Conservation (phyloP, 768 basidiomycete genomes). For the Psilocybe cyanescens region DNA sequence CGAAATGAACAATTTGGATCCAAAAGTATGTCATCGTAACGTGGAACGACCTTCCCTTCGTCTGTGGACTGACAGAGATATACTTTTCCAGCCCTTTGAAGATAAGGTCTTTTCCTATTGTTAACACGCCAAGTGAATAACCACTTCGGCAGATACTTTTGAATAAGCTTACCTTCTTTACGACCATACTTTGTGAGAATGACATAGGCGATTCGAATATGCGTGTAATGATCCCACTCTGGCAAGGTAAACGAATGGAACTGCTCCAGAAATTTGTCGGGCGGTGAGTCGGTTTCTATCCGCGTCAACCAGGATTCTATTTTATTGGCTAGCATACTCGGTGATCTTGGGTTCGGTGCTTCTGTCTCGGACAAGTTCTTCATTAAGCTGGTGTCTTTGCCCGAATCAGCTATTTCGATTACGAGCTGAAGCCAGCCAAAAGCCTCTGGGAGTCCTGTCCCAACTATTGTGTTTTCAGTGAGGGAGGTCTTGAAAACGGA, state of each 20-base stretch:
- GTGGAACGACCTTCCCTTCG: slow-evolving; percentile 42
- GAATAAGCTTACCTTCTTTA: slow-evolving; percentile 36
- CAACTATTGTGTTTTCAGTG: slow-evolving; percentile 9
- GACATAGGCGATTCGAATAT: slow-evolving; percentile 47
- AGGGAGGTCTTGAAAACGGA: slow-evolving; percentile 31
- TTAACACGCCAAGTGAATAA: not conserved
- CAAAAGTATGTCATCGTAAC: slow-evolving; percentile 56
- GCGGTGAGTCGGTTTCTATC: slow-evolving; percentile 27
- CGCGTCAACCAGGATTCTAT: slow-evolving; percentile 40
- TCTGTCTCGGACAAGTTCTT: slow-evolving; percentile 2
- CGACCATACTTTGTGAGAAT: slow-evolving; percentile 43
- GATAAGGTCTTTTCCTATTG: slow-evolving; percentile 45
- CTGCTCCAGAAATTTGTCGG: slow-evolving; percentile 36
- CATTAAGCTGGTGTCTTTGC: slow-evolving; percentile 3
- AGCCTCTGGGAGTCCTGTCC: slow-evolving; percentile 37
- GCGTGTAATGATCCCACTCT: slow-evolving; percentile 53
- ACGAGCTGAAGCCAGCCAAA: slow-evolving; percentile 43
- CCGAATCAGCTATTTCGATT: slow-evolving; percentile 27
- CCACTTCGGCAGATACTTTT: no score
- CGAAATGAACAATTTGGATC: slow-evolving; percentile 53
- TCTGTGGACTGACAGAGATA: slow-evolving; percentile 37
- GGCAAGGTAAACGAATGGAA: slow-evolving; percentile 39
- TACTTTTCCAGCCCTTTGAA: slow-evolving; percentile 46
- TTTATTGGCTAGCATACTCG: slow-evolving; percentile 32
- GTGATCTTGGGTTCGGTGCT: slow-evolving; percentile 20